phyloP scores from a whole-genome alignment of 257 asterid species.

The Penstemon davidsonii region DNA sequence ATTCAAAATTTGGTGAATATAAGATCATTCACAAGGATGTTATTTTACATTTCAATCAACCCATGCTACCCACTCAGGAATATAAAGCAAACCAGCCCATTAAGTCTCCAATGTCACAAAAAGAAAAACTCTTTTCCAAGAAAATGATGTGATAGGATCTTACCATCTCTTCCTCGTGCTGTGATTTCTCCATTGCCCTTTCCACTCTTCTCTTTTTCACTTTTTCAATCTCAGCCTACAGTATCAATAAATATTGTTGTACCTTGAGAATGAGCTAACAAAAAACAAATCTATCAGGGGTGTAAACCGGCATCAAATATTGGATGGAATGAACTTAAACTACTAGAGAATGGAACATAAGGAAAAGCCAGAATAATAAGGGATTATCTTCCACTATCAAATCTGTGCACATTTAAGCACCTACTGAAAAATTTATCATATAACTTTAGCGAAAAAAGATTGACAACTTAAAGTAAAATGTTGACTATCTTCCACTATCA shows the following conservation, averaged over 20 bases:
- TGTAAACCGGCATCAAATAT: constrained; percentile 20
- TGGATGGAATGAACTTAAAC: constrained; percentile 9
- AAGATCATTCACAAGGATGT: background rate
- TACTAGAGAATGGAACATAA: background rate
- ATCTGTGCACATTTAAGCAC: constrained; percentile 3
- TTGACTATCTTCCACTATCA: background rate
- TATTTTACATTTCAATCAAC: no score
- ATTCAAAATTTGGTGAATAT: constrained; percentile 8
- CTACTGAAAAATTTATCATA: background rate
- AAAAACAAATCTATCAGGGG: constrained; percentile 17
- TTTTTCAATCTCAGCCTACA: constrained; percentile 91
- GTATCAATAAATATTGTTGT: constrained; percentile 14
- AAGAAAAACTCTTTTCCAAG: constrained; percentile 1
- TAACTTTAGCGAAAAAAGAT: constrained; percentile 14
- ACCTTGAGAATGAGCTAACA: constrained; percentile 4
- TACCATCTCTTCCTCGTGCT: constrained; percentile 94
- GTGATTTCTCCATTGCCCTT: constrained; percentile 86
- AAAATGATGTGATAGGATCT: constrained; percentile 21
- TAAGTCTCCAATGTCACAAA: constrained; percentile 19
- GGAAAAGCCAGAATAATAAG: background rate
- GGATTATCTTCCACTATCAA: background rate
- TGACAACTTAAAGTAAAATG: constrained; percentile 16
- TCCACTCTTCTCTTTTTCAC: constrained; percentile 92
- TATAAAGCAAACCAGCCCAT: constrained; percentile 14
- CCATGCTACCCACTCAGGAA: no score